Percentiles rank a stretch among this genome's conserved stretches.
Conservation (phyloP, 495 filamentous ascomycete species). For the Penicillium bialowiezense region DNA sequence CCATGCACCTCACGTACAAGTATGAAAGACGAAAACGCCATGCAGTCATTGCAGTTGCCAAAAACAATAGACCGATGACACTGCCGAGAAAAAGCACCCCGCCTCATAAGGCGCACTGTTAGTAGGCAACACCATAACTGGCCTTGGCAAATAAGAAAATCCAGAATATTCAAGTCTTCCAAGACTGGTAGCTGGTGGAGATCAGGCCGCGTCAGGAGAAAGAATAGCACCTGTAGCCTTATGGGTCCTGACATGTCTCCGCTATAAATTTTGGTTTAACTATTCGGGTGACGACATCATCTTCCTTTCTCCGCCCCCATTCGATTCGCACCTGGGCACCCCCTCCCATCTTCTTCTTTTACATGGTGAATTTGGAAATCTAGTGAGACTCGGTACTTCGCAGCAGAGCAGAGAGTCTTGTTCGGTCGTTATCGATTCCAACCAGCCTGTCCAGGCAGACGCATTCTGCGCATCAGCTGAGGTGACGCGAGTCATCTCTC, state of each 20-base stretch:
- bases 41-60: no score
- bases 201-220: neutral
- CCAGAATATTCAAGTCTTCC: neutral
- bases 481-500: neutral
- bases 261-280: neutral
- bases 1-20: no score
- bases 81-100: neutral
- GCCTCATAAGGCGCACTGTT: neutral
- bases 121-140: slow-evolving; percentile 7
- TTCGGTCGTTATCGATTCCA: slow-evolving; percentile 11
- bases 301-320: slow-evolving; percentile 7
- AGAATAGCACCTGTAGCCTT: neutral
- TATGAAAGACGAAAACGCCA: no score
- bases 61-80: neutral
- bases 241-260: neutral
- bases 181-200: no score
- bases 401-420: neutral
- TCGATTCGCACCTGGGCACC: no score
- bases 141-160: neutral
- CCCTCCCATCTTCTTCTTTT: neutral
- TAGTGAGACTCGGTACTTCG: neutral
- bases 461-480: neutral
- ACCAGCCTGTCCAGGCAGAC: slow-evolving; percentile 13
- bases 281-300: slow-evolving; percentile 21
- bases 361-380: neutral